Evolutionary conservation across 371 early-diverging fungal genomes (phyloP), one percentile per base, ranked within the genome.

Genomic region (Catenaria anguillulae): DNA sequence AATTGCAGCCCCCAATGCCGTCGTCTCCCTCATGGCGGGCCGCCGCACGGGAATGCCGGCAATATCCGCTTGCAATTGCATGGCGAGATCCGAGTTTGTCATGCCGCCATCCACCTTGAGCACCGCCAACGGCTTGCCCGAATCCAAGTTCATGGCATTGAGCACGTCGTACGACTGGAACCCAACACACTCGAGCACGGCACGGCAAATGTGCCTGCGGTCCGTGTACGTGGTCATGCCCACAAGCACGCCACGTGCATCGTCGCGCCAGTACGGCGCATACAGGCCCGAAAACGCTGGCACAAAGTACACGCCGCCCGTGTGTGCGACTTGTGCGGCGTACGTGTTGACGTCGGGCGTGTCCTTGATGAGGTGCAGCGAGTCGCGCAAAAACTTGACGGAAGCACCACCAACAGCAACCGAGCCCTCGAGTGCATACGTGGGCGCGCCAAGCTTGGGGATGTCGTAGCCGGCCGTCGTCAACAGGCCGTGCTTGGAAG

Each of bases 221-320:
- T 81, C 90, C 26, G 92, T 87, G 66, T 83, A 90, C 66, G 88
- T 89, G 0, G 93, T 91, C 62, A 94, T 70, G 5, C 97, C 97
- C 42, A 89, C 80, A 63, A 96, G 79, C 54, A 82, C 76, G 45
- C 93, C 94, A 40, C 92, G 84, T 24, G 91, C 93, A 74, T 93
- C 93, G 63, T 84, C 85, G 40, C 89, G 80, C 97, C 95, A 94
- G 71, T 94, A 88, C 2, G 95, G 97, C 6, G 97, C 92, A 75
- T 90, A 92, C 42, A 94, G 78, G 5, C 95, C 95, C 15, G 87
- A 86, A 70, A 94, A 92, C 1, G 97, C 94, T 0, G 95, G 89
- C 37, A 94, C 91, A 81, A 94, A 96, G 73, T 90, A 86, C 6
- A 93, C 90, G 36, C 90, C 94, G 37, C 87, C 91, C 33, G 84